Percentiles rank a stretch among this genome's conserved stretches.
Evolutionary conservation across 441 rosid species (phyloP).

Genomic region (Erysimum pusillum): DNA sequence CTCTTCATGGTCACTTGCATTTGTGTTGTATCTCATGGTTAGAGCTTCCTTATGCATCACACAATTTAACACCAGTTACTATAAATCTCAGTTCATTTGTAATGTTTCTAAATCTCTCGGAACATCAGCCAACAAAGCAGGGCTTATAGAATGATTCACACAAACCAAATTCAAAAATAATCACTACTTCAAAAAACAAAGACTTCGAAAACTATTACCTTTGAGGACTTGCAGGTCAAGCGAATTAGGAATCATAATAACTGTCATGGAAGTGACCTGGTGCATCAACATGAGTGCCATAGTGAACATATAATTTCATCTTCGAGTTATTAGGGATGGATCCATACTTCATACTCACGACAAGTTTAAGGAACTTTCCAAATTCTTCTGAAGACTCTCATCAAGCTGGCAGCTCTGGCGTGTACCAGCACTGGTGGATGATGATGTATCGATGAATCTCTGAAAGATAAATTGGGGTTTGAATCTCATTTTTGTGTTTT

Average conservation of each 20-base stretch:
- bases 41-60: too few species aligned
- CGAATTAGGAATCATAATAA: conserved; percentile 65
- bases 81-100: conserved; percentile 52
- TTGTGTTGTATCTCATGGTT: too few species aligned
- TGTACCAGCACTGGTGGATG: conserved; percentile 53
- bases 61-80: too few species aligned
- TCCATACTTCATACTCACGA: conserved; percentile 74
- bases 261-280: conserved; percentile 73
- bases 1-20: too few species aligned
- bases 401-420: conserved; percentile 61
- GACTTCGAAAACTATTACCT: too few species aligned
- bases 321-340: conserved; percentile 59
- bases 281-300: conserved; percentile 83
- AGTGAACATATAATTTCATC: conserved; percentile 66
- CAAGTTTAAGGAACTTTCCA: conserved; percentile 56
- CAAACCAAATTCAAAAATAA: not conserved
- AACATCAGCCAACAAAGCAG: conserved; percentile 69
- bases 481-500: too few species aligned
- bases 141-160: conserved; percentile 47
- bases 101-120: conserved; percentile 65
- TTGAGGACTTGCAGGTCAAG: conserved; percentile 69
- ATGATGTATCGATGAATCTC: conserved; percentile 20
- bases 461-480: too few species aligned
- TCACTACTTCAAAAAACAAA: not conserved
- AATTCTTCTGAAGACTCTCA: conserved; percentile 59